A percentile compares a stretch with the other conserved stretches of the same genome.
Conservation (phyloP, 768 basidiomycete species). For the Stropharia rugosoannulata region DNA sequence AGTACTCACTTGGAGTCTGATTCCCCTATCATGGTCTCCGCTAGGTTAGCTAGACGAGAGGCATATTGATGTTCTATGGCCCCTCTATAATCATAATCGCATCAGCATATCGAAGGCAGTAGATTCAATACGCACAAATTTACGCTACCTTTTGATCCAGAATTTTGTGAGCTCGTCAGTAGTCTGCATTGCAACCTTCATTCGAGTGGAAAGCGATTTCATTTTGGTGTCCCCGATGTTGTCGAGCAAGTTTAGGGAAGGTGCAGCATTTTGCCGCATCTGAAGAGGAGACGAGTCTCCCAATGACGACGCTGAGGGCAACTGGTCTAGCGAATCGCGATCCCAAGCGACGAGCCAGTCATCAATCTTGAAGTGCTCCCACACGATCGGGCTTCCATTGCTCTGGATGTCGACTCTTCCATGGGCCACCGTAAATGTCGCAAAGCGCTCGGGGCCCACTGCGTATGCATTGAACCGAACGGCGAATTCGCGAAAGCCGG, state of each 20-base stretch:
- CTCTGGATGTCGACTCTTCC: conserved; percentile 10
- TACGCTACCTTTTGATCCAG: conserved; percentile 17
- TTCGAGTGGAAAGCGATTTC: conserved; percentile 9
- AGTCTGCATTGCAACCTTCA: conserved; percentile 13
- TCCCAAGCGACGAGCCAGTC: conserved; percentile 10
- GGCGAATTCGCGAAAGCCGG: conserved; percentile 17
- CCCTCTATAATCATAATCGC: conserved; percentile 7
- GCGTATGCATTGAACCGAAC: conserved; percentile 15
- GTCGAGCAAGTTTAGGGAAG: conserved; percentile 2
- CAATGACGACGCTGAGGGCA: background rate
- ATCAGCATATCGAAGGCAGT: background rate
- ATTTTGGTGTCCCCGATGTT: conserved; percentile 3
- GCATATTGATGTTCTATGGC: conserved; percentile 20
- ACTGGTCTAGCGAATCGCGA: conserved; percentile 2
- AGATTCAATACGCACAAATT: background rate
- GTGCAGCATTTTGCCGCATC: background rate
- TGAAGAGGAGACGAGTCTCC: background rate
- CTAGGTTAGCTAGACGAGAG: conserved; percentile 16
- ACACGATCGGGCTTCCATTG: conserved; percentile 14
- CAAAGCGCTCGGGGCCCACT: conserved; percentile 16
- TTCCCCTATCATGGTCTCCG: conserved; percentile 17
- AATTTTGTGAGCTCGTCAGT: conserved; percentile 17
- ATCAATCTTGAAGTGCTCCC: conserved; percentile 18
- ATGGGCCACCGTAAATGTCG: conserved; percentile 12
- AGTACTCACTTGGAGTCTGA: conserved; percentile 10